These are phyloP conservation scores for Mayamaea pseudoterrestris DNA, from an alignment of 108 stramenopile genomes.

Conservation along the genomic window DNA sequence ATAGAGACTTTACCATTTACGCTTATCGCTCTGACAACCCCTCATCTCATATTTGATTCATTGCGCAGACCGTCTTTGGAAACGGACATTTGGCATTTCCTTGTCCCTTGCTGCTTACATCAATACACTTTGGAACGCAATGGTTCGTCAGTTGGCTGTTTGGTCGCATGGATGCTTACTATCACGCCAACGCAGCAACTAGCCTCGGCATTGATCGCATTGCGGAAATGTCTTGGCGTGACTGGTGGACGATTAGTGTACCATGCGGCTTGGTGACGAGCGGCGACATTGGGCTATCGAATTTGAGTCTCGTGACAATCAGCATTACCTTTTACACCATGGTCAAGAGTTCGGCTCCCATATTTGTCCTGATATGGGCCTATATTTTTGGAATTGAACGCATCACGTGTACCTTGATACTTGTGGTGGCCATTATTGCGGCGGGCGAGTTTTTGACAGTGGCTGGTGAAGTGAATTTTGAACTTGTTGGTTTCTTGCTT, in stretches of 20 bases:
- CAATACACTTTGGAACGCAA: constrained; percentile 72
- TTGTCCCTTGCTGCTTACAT: constrained; percentile 73
- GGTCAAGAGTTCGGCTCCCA: constrained; percentile 75
- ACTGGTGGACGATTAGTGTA: constrained; percentile 44
- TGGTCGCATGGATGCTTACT: constrained; percentile 10
- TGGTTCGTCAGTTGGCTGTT: constrained; percentile 52
- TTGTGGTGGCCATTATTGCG: constrained; percentile 54
- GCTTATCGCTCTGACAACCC: not conserved
- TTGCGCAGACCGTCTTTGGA: constrained; percentile 55
- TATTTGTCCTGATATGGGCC: constrained; percentile 75
- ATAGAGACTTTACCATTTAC: not conserved
- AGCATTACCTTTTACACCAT: constrained; percentile 82
- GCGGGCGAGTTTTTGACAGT: constrained; percentile 71
- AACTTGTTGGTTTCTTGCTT: constrained; percentile 46
- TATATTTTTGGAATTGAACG: constrained; percentile 70
- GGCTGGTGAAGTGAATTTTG: constrained; percentile 20
- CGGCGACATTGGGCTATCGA: constrained; percentile 68
- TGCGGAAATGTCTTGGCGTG: constrained; percentile 53
- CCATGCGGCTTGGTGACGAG: constrained; percentile 78
- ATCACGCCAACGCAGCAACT: constrained; percentile 33
- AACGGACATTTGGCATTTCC: constrained; percentile 57
- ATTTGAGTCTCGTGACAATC: constrained; percentile 65
- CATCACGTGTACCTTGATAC: constrained; percentile 59
- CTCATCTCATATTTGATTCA: not conserved
- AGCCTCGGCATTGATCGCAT: constrained; percentile 50